Evolutionary conservation across 805 yeast species (phyloP).

Genomic region (Saturnispora mendoncae): DNA sequence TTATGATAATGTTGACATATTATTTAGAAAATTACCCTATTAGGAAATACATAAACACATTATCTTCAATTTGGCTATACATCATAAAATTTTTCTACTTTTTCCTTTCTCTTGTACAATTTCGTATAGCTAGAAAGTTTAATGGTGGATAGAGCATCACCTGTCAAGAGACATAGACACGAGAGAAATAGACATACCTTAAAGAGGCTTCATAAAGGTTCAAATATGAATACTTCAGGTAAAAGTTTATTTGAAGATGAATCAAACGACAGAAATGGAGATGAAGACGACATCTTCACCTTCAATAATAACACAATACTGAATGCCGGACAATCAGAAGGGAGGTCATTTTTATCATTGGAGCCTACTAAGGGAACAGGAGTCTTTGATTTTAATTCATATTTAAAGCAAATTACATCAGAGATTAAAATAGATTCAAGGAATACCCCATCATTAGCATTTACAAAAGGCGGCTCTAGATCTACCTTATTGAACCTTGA

Average conservation of each 20-base stretch:
- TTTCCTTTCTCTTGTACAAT: not conserved
- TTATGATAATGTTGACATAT: not conserved
- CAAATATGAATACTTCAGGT: conserved; percentile 2
- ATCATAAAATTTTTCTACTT: not conserved
- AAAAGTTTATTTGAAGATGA: conserved; percentile 3
- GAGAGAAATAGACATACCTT: conserved; percentile 8
- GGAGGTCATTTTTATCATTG: conserved; percentile 4
- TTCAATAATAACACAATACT: not conserved
- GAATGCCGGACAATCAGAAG: not conserved
- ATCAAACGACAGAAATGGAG: not conserved
- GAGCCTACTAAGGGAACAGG: conserved; percentile 7
- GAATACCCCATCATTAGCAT: not conserved
- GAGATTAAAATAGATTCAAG: conserved; percentile 8
- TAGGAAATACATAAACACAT: conserved; percentile 17
- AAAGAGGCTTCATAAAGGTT: conserved; percentile 19
- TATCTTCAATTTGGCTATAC: not conserved
- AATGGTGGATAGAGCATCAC: not conserved
- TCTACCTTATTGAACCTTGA: not conserved
- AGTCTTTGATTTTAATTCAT: conserved; percentile 24
- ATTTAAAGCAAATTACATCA: conserved; percentile 20
- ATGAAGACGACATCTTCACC: conserved; percentile 5
- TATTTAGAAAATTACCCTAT: conserved; percentile 13
- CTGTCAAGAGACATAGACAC: conserved; percentile 8
- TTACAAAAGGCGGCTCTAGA: not conserved
- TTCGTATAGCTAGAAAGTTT: not conserved